Conservation (phyloP, 352 stramenopile genomes). For the Globisporangium abappressorium region DNA sequence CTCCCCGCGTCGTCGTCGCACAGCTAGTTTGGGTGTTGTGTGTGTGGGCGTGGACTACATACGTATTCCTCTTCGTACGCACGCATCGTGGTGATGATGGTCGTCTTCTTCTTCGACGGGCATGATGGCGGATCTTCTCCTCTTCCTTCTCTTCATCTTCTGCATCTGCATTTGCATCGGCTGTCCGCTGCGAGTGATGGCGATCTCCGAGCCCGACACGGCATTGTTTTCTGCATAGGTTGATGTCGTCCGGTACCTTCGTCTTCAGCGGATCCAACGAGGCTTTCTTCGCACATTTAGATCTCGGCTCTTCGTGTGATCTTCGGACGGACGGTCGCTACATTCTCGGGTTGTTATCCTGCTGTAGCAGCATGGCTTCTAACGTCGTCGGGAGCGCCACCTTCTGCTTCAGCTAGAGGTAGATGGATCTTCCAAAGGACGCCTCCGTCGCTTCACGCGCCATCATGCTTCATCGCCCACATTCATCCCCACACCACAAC, state of each 20-base stretch:
- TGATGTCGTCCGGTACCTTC: constrained; percentile 2
- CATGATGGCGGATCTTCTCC: constrained; percentile 2
- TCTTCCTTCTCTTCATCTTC: constrained; percentile 5
- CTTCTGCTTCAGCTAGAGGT: constrained; percentile 1
- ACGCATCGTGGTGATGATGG: not conserved
- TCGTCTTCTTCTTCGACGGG: constrained; percentile 7
- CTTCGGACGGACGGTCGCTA: not conserved
- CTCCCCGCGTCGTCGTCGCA: constrained; percentile 7
- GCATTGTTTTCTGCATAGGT: not conserved
- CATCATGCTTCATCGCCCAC: constrained; percentile 24
- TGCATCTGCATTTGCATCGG: not conserved
- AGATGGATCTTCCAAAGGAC: not conserved
- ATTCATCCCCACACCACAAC: constrained; percentile 8
- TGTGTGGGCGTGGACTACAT: constrained; percentile 6
- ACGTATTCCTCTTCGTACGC: constrained; percentile 7
- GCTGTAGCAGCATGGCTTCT: not conserved
- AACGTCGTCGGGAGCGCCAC: not conserved
- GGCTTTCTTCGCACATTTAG: not conserved
- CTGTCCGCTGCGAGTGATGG: not conserved
- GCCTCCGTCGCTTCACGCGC: not conserved
- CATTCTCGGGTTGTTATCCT: not conserved
- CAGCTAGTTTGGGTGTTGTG: constrained; percentile 26
- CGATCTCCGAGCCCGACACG: not conserved
- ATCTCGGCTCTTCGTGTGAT: constrained; percentile 2
- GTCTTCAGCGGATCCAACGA: not conserved